Conservation (phyloP, 139 green algal genomes). For the Nannochloris sp. region DNA sequence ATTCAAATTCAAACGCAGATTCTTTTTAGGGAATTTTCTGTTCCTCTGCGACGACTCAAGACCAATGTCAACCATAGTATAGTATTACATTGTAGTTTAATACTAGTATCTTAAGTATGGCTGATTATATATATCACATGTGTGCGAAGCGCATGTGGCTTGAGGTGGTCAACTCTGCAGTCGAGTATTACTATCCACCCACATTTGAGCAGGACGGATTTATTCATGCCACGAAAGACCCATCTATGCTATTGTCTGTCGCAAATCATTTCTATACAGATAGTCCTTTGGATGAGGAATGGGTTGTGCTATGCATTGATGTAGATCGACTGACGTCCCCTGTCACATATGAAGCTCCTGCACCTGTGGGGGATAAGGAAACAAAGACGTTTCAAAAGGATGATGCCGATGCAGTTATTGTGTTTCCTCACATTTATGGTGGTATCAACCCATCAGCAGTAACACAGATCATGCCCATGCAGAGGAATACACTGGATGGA, state of each 20-base stretch:
- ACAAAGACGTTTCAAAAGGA: constrained; percentile 7
- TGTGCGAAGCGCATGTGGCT: not conserved
- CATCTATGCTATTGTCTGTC: constrained; percentile 41
- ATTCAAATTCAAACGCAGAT: too few relatives aligned
- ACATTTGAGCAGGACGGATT: constrained; percentile 56
- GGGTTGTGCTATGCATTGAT: constrained; percentile 37
- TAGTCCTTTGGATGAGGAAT: constrained; percentile 15
- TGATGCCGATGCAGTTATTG: not conserved
- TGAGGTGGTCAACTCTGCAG: not conserved
- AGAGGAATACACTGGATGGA: constrained; percentile 3
- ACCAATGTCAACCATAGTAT: too few relatives aligned
- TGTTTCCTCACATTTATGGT: constrained; percentile 64
- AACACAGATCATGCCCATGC: constrained; percentile 28
- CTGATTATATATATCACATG: constrained; percentile 3
- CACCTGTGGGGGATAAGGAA: constrained; percentile 39
- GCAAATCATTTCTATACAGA: constrained; percentile 63
- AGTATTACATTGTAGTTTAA: too few relatives aligned
- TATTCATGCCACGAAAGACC: constrained; percentile 54
- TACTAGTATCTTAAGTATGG: too few relatives aligned
- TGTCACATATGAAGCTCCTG: constrained; percentile 54
- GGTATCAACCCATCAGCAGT: constrained; percentile 45
- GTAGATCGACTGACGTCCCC: constrained; percentile 21
- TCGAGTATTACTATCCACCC: constrained; percentile 31
- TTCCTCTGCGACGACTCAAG: too few relatives aligned
- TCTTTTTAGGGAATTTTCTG: too few relatives aligned